Percentiles rank a stretch among this genome's conserved stretches.
phyloP scores from a whole-genome alignment of 768 basidiomycete genomes.

The Psilocybe azurescens region DNA sequence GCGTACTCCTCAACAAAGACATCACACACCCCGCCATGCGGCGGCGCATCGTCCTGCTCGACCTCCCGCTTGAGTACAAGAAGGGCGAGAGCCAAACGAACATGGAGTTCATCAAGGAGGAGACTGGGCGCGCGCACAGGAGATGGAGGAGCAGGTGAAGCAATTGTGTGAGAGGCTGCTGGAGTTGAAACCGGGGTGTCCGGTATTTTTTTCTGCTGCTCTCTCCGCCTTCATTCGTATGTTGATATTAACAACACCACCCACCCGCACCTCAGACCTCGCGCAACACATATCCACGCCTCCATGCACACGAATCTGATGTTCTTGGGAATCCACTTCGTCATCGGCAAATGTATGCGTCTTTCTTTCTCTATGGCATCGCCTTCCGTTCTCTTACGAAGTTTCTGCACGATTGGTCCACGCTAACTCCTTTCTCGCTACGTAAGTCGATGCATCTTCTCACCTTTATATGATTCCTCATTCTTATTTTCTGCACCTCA shows the following conservation, averaged over 20 bases:
- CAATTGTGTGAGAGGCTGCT: constrained; percentile 80
- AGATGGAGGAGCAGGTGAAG: constrained; percentile 97
- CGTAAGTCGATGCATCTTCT: too few species aligned
- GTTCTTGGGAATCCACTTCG: too few species aligned
- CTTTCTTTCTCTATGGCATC: too few species aligned
- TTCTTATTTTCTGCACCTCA: too few species aligned
- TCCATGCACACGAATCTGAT: too few species aligned
- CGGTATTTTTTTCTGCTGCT: constrained; percentile 53
- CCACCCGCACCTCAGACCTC: too few species aligned
- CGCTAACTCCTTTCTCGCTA: too few species aligned
- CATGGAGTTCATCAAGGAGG: constrained; percentile 94
- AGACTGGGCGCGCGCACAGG: constrained; percentile 91
- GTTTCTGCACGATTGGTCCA: too few species aligned
- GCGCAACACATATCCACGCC: constrained; percentile 93
- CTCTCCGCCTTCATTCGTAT: not conserved
- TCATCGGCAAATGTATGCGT: too few species aligned
- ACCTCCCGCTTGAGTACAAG: constrained; percentile 98
- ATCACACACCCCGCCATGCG: constrained; percentile 98
- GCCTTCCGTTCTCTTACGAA: too few species aligned
- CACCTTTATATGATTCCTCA: too few species aligned
- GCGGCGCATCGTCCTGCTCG: constrained; percentile 83
- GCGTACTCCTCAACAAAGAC: constrained; percentile 99
- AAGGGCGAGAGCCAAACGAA: constrained; percentile 99
- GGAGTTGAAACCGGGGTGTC: constrained; percentile 95
- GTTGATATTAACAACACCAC: too few species aligned